Conservation (phyloP, 441 rosid species). For the Manihot esculenta region DNA sequence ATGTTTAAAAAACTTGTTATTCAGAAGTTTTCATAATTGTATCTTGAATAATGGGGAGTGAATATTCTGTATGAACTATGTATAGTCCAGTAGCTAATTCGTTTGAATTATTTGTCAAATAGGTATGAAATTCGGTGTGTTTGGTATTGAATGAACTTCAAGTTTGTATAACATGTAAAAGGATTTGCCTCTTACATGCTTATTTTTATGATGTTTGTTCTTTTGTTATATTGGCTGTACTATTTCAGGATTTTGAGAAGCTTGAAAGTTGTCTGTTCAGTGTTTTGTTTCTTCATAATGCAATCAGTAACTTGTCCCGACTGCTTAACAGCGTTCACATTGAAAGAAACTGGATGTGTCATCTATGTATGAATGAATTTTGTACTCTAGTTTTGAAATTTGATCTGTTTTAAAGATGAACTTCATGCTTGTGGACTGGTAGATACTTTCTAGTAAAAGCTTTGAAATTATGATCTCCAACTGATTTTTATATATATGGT, state of each 20-base stretch:
- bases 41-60: no score
- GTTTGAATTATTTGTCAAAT: no score
- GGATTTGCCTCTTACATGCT: background rate
- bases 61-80: no score
- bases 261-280: no score
- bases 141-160: no score
- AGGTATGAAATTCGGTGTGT: no score
- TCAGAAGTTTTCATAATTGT: no score
- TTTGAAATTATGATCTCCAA: background rate
- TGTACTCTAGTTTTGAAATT: background rate
- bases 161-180: no score
- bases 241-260: background rate
- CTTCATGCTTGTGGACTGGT: no score
- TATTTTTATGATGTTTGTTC: background rate
- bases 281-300: no score
- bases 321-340: no score
- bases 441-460: background rate
- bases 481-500: slow-evolving; percentile 29
- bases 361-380: background rate
- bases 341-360: background rate
- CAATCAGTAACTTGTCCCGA: background rate
- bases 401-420: background rate
- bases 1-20: no score
- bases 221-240: background rate
- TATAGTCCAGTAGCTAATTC: background rate